These are phyloP conservation scores for Fusarium piperis DNA, from an alignment of 2,329 filamentous ascomycete species.

Conservation along the genomic window DNA sequence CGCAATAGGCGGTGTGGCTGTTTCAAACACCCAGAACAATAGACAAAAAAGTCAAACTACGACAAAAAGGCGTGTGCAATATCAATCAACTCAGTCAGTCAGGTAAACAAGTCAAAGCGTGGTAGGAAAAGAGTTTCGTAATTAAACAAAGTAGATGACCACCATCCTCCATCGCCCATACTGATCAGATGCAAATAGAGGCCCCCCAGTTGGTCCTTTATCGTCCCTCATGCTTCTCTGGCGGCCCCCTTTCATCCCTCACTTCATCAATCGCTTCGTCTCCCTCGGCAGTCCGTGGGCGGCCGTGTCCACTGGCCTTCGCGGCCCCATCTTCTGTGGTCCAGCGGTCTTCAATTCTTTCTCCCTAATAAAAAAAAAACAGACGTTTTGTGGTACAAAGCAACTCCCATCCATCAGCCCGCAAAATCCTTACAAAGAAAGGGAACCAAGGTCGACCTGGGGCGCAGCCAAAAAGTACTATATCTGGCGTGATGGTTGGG, in stretches of 20 bases:
- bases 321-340: conserved; percentile 33
- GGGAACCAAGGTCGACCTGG: conserved; percentile 42
- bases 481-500: conserved; percentile 29
- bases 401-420: conserved; percentile 44
- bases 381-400: conserved; percentile 47
- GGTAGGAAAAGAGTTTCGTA: conserved; percentile 51
- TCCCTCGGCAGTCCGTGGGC: conserved; percentile 5
- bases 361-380: conserved; percentile 33
- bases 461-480: conserved; percentile 41
- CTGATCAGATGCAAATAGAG: conserved; percentile 46
- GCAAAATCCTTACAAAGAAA: conserved; percentile 45
- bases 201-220: conserved; percentile 22
- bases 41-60: conserved; percentile 19
- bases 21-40: conserved; percentile 1
- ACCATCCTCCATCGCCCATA: conserved; percentile 49
- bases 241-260: conserved; percentile 24
- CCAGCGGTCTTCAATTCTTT: conserved; percentile 37
- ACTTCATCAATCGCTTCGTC: conserved; percentile 14
- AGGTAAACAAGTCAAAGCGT: conserved; percentile 3
- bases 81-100: conserved; percentile 23
- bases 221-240: conserved; percentile 31
- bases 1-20: background rate
- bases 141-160: conserved; percentile 65
- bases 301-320: conserved; percentile 31
- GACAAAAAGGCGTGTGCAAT: background rate